Evolutionary conservation across 345 rosid genomes (phyloP), one percentile per base, ranked within the genome.

Genomic region (Sonneratia alba): DNA sequence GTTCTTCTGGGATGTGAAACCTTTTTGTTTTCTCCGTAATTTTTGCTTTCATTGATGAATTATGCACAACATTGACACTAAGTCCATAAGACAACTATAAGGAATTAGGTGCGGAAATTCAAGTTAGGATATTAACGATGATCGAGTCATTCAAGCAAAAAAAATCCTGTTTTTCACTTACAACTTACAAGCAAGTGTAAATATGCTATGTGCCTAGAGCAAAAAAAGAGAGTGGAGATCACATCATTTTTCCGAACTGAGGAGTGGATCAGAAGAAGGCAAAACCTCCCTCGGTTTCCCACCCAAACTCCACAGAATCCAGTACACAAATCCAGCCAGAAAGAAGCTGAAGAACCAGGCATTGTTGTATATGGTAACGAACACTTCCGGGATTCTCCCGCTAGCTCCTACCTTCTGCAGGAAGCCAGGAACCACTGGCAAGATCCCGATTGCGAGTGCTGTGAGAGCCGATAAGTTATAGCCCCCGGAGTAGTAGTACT

Each of bases 271-370:
- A 15, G 69, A 66, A 18, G 68, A 67, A 36, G 87, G 75, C 14
- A 71, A 55, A 38, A 78, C 53, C 42, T 48, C 77, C 47, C 72
- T 74, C 6, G 75, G 79, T 72, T 82, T 83, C 73, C 80, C 83
- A 53, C 65, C 71, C 48, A 85, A 68, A 77, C 27, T 4, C 37
- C 85, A 80, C 70, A 90, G 66, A 43, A 77, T 14, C 97, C 90
- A 89, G 65, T 89, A 86, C 1, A 87, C 53, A 55, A 86, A 78
- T 36, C 87, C 96, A 12, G 95, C 82, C 19, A 82, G 77, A 75
- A 94, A 81, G 80, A 90, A 90, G 81, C 95, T 84, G 62, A 94
- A 84, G 72, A 94, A 88, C 97, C 97, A 91, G 73, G 95, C 97
- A 67, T 91, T 90, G 77, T 90, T 87, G 79, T 94, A 94, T 37